Evolutionary conservation across 1,284 basidiomycete genomes (phyloP).

Genomic region (Athelia sp.): DNA sequence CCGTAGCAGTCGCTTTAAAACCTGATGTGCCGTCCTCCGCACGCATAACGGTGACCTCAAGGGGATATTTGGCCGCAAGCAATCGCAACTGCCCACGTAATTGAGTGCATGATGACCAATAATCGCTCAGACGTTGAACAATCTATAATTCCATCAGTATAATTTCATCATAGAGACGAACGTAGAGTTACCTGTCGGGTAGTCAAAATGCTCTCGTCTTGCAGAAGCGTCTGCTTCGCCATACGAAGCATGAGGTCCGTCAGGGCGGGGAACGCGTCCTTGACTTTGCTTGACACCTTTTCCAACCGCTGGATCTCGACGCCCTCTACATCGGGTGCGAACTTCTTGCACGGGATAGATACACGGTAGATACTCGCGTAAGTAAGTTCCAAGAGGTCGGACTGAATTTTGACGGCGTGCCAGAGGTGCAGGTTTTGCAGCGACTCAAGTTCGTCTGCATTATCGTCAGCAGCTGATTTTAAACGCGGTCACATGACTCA

Average conservation of each 20-base stretch:
- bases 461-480: slow-evolving; percentile 4
- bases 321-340: slow-evolving; percentile 43
- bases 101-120: slow-evolving; percentile 72
- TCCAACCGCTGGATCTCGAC: slow-evolving; percentile 43
- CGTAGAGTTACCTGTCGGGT: slow-evolving; percentile 64
- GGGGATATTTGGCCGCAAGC: slow-evolving; percentile 69
- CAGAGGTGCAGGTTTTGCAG: slow-evolving; percentile 77
- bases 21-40: slow-evolving; percentile 24
- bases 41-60: slow-evolving; percentile 43
- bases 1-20: slow-evolving; percentile 38
- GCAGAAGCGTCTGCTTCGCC: slow-evolving; percentile 38
- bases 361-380: slow-evolving; percentile 66
- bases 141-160: slow-evolving; percentile 39
- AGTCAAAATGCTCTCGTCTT: slow-evolving; percentile 27
- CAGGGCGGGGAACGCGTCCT: slow-evolving; percentile 55
- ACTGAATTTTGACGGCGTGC: slow-evolving; percentile 48
- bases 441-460: slow-evolving; percentile 68
- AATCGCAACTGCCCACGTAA: slow-evolving; percentile 69
- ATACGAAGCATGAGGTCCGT: slow-evolving; percentile 49
- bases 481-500: slow-evolving; percentile 22
- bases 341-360: slow-evolving; percentile 61
- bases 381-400: slow-evolving; percentile 56
- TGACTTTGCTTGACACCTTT: slow-evolving; percentile 33
- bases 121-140: slow-evolving; percentile 58
- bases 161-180: slow-evolving; percentile 56